Conservation (phyloP, 2,329 filamentous ascomycete genomes). For the Didymella keratinophila region DNA sequence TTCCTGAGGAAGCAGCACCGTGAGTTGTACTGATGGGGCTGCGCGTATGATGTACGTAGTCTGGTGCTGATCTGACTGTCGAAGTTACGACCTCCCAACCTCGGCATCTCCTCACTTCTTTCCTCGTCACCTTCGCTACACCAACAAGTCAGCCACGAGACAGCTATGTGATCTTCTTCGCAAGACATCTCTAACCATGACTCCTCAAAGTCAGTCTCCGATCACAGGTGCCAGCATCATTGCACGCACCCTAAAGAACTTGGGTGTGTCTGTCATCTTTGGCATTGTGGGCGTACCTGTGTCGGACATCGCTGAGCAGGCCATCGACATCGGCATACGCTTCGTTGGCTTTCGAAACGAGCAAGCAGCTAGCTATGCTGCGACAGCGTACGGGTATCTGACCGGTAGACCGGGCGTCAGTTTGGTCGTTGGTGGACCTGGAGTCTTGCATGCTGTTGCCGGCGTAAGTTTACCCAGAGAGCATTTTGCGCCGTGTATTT, state of each 20-base stretch:
- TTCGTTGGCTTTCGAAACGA: slow-evolving; percentile 68
- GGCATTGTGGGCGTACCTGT: slow-evolving; percentile 64
- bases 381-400: slow-evolving; percentile 66
- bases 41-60: not conserved
- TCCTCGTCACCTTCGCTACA: slow-evolving; percentile 1
- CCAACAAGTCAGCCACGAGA: not conserved
- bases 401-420: slow-evolving; percentile 65
- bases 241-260: slow-evolving; percentile 57
- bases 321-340: slow-evolving; percentile 63
- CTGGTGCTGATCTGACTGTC: not conserved
- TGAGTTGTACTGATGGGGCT: too few relatives aligned
- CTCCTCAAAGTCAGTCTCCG: not conserved
- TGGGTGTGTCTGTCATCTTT: slow-evolving; percentile 61
- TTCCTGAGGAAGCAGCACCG: too few relatives aligned
- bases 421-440: slow-evolving; percentile 66
- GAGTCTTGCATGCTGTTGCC: slow-evolving; percentile 65
- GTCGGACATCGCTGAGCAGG: slow-evolving; percentile 65
- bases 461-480: slow-evolving; percentile 51
- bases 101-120: slow-evolving; percentile 16
- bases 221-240: slow-evolving; percentile 42
- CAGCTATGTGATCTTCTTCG: not conserved
- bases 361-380: slow-evolving; percentile 66
- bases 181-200: not conserved
- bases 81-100: slow-evolving; percentile 18
- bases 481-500: not conserved